Evolutionary conservation across 441 rosid genomes (phyloP), one percentile per base, ranked within the genome.

Genomic region (Eutrema salsugineum): DNA sequence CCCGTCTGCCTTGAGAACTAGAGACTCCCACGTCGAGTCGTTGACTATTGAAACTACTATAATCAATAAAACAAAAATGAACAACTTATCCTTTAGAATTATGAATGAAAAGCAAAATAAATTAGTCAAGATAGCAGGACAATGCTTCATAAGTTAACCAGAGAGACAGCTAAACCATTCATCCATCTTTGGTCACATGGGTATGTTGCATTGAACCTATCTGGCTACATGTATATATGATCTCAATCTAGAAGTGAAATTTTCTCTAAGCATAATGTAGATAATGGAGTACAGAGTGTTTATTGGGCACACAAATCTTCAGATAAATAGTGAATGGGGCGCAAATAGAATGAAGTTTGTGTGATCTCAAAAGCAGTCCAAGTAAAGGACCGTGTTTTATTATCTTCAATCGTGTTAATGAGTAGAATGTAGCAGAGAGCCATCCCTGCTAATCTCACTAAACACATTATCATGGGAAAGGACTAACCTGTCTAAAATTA

Each of bases 21-120:
- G 82, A 5, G 94, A 83, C 5, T 87, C 54, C 97, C 93, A 91
- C 2, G 86, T 85, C n/a, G 81, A n/a, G 69, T 89, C 91, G 12
- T 79, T 84, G 50, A 89, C 97, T 11, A 66, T 44, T 12, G 93
- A 83, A 77, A 89, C 91, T 87, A 84, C 79, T 71, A 36, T 28
- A 17, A 58, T 17, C n/a, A 20, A 62, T 62, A 38, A 42, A 47
- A n/a, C n/a, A n/a, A 53, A 59, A 48, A 66, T 16, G 40, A 73
- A n/a, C 46, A 65, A 8, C 51, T 35, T 36, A 15, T 10, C 20
- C 5, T 38, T 39, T 30, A 39, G n/a, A 58, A 20, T 48, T 22
- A 57, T 12, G 22, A 49, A 17, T 16, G 15, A 35, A 35, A 22
- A 24, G 46, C 50, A 55, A 55, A 43, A 5, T 8, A 48, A 35